Conservation (phyloP, 225 moss, liverwort and hornwort species). For the Straminergon stramineum region DNA sequence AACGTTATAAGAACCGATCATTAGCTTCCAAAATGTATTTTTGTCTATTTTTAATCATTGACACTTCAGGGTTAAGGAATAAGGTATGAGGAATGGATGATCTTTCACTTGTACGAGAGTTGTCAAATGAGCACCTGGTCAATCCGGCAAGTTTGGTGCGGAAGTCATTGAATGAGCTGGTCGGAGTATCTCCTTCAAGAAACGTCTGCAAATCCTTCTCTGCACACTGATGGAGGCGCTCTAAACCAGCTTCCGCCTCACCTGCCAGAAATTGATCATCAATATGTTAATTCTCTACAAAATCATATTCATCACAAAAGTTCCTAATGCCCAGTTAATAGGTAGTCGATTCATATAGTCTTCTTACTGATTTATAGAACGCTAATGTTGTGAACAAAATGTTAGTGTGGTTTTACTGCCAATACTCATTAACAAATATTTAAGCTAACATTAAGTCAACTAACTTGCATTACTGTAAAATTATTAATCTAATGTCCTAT, state of each 20-base stretch:
- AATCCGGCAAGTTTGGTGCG: constrained; percentile 97
- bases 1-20: background rate
- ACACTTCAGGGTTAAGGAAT: background rate
- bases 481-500: background rate
- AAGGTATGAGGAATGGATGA: background rate
- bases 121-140: constrained; percentile 42
- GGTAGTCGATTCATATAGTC: background rate
- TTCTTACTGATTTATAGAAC: background rate
- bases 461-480: background rate
- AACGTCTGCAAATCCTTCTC: constrained; percentile 89
- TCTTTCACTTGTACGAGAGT: background rate
- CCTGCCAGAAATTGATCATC: constrained; percentile 11
- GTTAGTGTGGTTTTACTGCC: background rate
- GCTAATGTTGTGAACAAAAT: no score
- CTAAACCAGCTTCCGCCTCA: constrained; percentile 88
- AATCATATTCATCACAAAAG: background rate
- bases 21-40: no score
- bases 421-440: background rate
- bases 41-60: background rate
- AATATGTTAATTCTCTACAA: background rate
- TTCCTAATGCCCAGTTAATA: background rate
- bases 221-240: constrained; percentile 97
- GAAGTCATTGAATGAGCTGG: constrained; percentile 77
- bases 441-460: background rate
- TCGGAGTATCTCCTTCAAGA: constrained; percentile 69